These are phyloP conservation scores for Scheffersomyces coipomensis DNA, from an alignment of 805 yeast species.

Conservation along the genomic window DNA sequence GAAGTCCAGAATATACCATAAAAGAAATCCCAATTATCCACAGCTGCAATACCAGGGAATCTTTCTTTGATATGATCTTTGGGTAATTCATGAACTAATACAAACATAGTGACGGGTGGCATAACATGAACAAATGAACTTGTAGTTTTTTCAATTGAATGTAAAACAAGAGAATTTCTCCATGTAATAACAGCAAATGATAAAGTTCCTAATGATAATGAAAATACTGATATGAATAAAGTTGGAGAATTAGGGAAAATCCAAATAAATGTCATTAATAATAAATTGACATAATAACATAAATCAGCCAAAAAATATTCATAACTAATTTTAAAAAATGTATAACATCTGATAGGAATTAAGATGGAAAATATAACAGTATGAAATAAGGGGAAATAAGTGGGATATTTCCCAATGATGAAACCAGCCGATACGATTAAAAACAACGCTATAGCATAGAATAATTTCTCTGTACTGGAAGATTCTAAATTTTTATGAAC, in stretches of 20 bases:
- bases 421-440: slow-evolving; percentile 70
- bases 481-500: slow-evolving; percentile 32
- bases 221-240: slow-evolving; percentile 78
- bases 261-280: slow-evolving; percentile 77
- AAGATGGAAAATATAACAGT: slow-evolving; percentile 57
- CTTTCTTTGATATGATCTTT: slow-evolving; percentile 50
- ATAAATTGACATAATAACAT: slow-evolving; percentile 83
- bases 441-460: slow-evolving; percentile 72
- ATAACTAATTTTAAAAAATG: slow-evolving; percentile 74
- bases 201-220: slow-evolving; percentile 84
- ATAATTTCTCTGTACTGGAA: slow-evolving; percentile 62
- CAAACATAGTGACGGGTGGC: slow-evolving; percentile 87
- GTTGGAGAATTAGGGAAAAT: slow-evolving; percentile 69
- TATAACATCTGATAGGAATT: slow-evolving; percentile 82
- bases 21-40: slow-evolving; percentile 65
- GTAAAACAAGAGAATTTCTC: slow-evolving; percentile 91
- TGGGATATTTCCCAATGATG: slow-evolving; percentile 75
- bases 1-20: slow-evolving; percentile 78
- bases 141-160: slow-evolving; percentile 89
- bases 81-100: slow-evolving; percentile 76
- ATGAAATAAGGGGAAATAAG: slow-evolving; percentile 73
- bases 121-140: slow-evolving; percentile 85
- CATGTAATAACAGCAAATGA: slow-evolving; percentile 94
- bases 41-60: slow-evolving; percentile 77
- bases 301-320: slow-evolving; percentile 90